Percentiles rank a stretch among this genome's conserved stretches.
phyloP scores from a whole-genome alignment of 345 rosid species.

The Eucalyptus erythrocorys region DNA sequence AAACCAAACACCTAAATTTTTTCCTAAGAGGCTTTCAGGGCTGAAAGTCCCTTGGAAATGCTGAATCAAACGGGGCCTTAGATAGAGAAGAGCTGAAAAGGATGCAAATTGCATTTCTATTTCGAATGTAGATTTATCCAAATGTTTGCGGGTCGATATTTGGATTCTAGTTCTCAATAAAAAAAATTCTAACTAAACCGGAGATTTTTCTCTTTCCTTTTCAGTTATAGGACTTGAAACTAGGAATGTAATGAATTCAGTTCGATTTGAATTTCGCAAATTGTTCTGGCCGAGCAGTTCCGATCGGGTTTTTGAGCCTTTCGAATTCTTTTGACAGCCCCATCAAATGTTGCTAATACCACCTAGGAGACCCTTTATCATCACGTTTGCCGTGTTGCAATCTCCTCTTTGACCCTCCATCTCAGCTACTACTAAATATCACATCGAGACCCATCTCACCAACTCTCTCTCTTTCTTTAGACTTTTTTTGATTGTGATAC shows the following conservation, averaged over 20 bases:
- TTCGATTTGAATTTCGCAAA: background rate
- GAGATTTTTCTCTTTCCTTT: background rate
- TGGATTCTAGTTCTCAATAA: background rate
- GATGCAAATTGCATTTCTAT: background rate
- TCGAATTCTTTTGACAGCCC: background rate
- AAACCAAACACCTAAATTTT: too few relatives aligned
- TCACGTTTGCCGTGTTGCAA: rapidly evolving
- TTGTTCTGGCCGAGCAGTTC: background rate
- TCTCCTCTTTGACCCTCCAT: background rate
- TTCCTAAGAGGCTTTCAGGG: too few relatives aligned
- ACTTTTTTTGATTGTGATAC: background rate
- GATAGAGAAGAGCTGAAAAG: background rate
- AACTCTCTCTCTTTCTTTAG: background rate
- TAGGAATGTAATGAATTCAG: background rate
- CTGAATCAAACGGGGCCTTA: too few relatives aligned
- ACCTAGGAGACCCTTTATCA: background rate
- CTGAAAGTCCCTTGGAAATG: too few relatives aligned
- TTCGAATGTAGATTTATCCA: background rate
- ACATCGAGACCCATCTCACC: background rate
- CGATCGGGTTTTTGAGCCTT: background rate
- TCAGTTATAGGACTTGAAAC: background rate
- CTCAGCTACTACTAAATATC: background rate
- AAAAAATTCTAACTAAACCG: background rate
- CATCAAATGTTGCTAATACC: background rate
- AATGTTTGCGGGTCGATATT: rapidly evolving